Percentiles rank a stretch among this genome's conserved stretches.
These are phyloP conservation scores for Juncus effusus DNA, from an alignment of 176 grass and related monocot species.

Conservation along the genomic window DNA sequence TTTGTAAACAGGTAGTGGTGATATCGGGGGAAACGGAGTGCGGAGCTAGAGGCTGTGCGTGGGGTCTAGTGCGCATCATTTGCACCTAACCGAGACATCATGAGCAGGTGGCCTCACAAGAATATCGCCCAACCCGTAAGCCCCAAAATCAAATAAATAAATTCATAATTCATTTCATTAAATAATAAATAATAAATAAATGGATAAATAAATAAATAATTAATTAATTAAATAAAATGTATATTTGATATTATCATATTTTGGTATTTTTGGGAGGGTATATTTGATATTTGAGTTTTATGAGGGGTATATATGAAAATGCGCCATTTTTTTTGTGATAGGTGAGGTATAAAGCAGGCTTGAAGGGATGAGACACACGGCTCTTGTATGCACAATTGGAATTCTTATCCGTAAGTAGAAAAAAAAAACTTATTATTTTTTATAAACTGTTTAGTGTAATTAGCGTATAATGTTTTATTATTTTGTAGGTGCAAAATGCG, in stretches of 20 bases:
- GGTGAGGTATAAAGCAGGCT: slow-evolving; percentile 94
- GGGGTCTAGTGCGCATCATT: slow-evolving; percentile 84
- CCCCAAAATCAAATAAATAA: no score
- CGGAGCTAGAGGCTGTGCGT: slow-evolving; percentile 77
- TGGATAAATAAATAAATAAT: no score
- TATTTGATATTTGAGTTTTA: no score
- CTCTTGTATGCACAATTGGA: slow-evolving; percentile 95
- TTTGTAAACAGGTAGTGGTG: slow-evolving; percentile 65
- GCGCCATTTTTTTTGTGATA: slow-evolving; percentile 18
- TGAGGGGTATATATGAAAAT: no score
- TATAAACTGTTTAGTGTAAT: not conserved
- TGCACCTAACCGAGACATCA: slow-evolving; percentile 93
- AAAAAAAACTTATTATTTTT: not conserved
- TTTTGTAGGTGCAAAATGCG: slow-evolving; percentile 95
- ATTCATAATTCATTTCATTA: no score
- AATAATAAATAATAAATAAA: no score
- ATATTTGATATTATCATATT: no score
- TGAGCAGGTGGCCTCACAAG: slow-evolving; percentile 89
- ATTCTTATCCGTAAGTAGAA: slow-evolving; percentile 47
- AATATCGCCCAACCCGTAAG: slow-evolving; percentile 96
- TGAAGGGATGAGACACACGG: slow-evolving; percentile 89
- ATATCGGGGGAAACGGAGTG: slow-evolving; percentile 97
- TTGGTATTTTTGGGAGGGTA: no score
- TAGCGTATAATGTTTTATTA: slow-evolving; percentile 22
- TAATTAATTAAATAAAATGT: no score